Base-by-base conservation (phyloP, 1,284 basidiomycete species). In the Amylostereum chailletii region DNA sequence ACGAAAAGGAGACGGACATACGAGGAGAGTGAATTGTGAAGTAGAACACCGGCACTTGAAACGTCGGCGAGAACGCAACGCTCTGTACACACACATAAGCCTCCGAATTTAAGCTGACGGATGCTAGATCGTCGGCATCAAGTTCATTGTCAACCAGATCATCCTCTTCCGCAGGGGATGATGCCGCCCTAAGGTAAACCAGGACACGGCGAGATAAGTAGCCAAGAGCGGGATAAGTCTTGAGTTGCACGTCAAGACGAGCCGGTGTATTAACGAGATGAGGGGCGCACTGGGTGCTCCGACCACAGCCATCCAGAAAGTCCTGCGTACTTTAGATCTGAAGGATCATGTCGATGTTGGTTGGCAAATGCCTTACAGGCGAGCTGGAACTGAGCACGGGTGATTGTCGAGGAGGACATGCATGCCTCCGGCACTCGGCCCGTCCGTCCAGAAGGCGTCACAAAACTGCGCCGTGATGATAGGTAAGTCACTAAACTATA, bases 11-110 rank as follows among this genome's bases (percentile, higher is more conserved):
- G 50, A 49, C 45, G 32, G 26, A 79, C 84, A 59, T 61, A 90
- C 89, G 75, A 47, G 72, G 66, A 58, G 80, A 71, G 55, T 83
- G 74, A 11, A 84, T 65, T 5, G 77, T 75, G 65, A 91, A 90
- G 66, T 90, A 91, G 58, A 92, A 84, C 0, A 80, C 74, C 7
- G 89, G 89, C 1, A 90, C 86, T 58, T 75, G 77, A 61, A 83
- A 92, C 1, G 84, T 83, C 4, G 81, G 66, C 19, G 87, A 89
- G 60, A 79, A 83, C 27, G 81, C 82, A 42, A 91, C 70, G 49
- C 76, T 82, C 63, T 90, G 81, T 32, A 70, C 65, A 53, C 71
- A 79, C 42, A 63, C 67, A 40, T 82, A 19, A 4, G 50, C 42
- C 4, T 57, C 57, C 4, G 39, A 26, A 4, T 57, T 11, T 49